These are phyloP conservation scores for Botryotinia globosa DNA, from an alignment of 2,329 filamentous ascomycete genomes.

Conservation along the genomic window DNA sequence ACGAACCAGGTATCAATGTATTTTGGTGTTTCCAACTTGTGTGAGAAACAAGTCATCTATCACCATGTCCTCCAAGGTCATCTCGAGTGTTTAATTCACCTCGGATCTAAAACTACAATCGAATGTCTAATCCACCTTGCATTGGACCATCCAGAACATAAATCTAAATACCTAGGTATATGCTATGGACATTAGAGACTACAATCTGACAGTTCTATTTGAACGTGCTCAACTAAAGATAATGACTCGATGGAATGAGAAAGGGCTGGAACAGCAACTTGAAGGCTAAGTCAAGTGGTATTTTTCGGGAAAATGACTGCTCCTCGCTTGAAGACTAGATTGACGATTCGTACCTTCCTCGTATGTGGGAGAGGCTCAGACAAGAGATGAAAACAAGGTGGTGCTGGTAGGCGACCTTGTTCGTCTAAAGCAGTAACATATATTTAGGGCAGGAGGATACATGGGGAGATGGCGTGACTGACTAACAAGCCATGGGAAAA, in stretches of 20 bases:
- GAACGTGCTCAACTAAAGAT: neutral
- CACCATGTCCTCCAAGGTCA: neutral
- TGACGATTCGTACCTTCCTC: neutral
- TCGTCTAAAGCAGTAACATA: neutral
- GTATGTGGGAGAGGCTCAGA: neutral
- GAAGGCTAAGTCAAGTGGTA: neutral
- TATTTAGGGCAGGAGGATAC: neutral
- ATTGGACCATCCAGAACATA: neutral
- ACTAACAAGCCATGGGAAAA: neutral
- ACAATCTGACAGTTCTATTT: neutral
- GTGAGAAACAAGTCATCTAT: neutral
- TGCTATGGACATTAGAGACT: neutral
- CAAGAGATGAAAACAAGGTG: fast-evolving
- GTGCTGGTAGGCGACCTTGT: neutral
- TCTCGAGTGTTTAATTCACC: neutral
- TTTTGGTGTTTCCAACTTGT: neutral
- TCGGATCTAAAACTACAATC: neutral
- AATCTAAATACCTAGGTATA: neutral
- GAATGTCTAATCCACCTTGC: neutral
- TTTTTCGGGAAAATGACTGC: neutral
- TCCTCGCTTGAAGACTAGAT: fast-evolving
- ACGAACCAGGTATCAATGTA: fast-evolving
- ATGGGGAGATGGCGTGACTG: neutral
- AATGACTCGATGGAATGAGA: neutral
- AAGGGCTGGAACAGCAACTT: neutral